Evolutionary conservation across 2,329 filamentous ascomycete genomes (phyloP).

Genomic region (Xylaria polymorpha): DNA sequence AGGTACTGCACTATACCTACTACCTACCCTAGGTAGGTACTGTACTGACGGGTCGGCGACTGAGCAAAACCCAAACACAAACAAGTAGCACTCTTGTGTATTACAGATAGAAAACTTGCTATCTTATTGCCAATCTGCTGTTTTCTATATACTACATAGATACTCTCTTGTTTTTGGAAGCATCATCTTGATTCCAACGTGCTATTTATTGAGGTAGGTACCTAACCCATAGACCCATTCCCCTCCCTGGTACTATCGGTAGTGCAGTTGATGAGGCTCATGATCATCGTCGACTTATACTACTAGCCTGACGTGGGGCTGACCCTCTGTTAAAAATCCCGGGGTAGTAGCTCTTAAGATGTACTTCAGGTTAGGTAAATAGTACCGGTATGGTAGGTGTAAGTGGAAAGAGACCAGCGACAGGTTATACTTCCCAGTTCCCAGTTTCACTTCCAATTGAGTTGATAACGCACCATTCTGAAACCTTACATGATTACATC

Average conservation of each 20-base stretch:
- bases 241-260: not conserved
- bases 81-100: not conserved
- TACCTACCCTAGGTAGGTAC: too few relatives aligned
- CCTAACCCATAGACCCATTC: not conserved
- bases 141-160: not conserved
- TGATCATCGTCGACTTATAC: conserved; percentile 5
- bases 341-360: conserved; percentile 2
- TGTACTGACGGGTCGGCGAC: not conserved
- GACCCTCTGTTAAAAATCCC: conserved; percentile 13
- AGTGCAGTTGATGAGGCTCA: not conserved
- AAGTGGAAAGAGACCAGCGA: not conserved
- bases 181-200: not conserved
- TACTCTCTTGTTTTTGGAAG: not conserved
- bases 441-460: not conserved
- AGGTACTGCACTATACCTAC: too few relatives aligned
- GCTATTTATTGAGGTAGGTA: not conserved
- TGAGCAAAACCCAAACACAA: too few relatives aligned
- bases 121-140: not conserved
- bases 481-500: conserved; percentile 7
- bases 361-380: too few relatives aligned
- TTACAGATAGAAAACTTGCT: not conserved
- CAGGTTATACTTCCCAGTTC: not conserved
- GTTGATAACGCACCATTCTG: not conserved
- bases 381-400: not conserved
- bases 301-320: conserved; percentile 10